Conservation (phyloP, 768 basidiomycete genomes). For the Coprinopsis sp. region DNA sequence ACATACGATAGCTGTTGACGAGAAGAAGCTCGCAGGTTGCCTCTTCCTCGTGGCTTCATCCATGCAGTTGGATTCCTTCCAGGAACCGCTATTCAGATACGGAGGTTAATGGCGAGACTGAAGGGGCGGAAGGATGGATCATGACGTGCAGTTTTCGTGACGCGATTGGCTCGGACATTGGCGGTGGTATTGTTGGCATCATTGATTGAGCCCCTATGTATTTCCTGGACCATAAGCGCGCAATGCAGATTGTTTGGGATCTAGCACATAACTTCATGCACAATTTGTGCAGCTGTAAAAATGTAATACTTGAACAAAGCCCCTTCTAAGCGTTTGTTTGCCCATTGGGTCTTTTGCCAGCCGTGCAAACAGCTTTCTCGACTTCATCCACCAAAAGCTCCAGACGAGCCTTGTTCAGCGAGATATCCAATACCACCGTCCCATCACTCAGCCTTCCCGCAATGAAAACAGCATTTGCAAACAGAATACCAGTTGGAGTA, state of each 20-base stretch:
- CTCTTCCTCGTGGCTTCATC: conserved; percentile 10
- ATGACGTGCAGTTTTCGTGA: too few relatives aligned
- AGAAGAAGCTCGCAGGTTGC: conserved; percentile 49
- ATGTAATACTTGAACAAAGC: too few relatives aligned
- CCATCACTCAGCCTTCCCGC: conserved; percentile 35
- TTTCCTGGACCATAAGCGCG: too few relatives aligned
- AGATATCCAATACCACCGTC: conserved; percentile 36
- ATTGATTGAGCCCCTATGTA: too few relatives aligned
- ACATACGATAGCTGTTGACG: conserved; percentile 45
- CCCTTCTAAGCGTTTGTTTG: too few relatives aligned
- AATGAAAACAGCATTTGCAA: conserved; percentile 35
- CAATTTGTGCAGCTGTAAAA: too few relatives aligned
- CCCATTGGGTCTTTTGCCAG: too few relatives aligned
- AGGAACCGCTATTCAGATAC: too few relatives aligned
- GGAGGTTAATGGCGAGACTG: not conserved
- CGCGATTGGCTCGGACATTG: too few relatives aligned
- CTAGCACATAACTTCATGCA: too few relatives aligned
- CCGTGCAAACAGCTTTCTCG: conserved; percentile 13
- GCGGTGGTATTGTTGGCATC: too few relatives aligned
- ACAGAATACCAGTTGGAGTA: conserved; percentile 28
- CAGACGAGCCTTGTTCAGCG: conserved; percentile 25
- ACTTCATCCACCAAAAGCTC: conserved; percentile 28
- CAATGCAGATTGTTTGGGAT: too few relatives aligned
- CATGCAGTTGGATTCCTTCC: conserved; percentile 7
- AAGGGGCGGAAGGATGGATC: not conserved